phyloP scores from a whole-genome alignment of 2,329 filamentous ascomycete genomes.

The Penicillium thymicola region DNA sequence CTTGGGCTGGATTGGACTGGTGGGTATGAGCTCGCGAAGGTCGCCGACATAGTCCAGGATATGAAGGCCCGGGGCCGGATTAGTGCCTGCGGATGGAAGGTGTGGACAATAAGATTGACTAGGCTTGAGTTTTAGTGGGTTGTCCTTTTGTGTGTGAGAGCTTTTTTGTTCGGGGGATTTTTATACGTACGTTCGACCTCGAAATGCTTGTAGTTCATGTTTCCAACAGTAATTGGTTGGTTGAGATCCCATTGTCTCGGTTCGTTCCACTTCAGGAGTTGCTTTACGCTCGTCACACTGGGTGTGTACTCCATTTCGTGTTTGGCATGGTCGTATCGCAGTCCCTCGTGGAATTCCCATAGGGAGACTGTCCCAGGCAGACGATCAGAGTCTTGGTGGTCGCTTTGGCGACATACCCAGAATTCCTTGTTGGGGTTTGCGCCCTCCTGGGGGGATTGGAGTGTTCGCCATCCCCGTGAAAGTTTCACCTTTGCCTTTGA shows the following conservation, averaged over 20 bases:
- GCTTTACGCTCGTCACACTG: slow-evolving; percentile 31
- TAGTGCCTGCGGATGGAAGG: slow-evolving; percentile 31
- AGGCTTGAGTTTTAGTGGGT: not conserved
- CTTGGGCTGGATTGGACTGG: no score
- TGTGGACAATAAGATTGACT: slow-evolving; percentile 39
- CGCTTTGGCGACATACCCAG: slow-evolving; percentile 43
- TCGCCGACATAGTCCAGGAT: slow-evolving; percentile 31
- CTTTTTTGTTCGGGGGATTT: not conserved
- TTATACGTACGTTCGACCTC: slow-evolving; percentile 1
- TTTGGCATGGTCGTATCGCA: slow-evolving; percentile 39
- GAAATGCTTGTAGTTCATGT: slow-evolving; percentile 17
- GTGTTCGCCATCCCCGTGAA: slow-evolving; percentile 17
- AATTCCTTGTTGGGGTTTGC: slow-evolving; percentile 25
- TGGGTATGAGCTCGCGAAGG: slow-evolving; percentile 18
- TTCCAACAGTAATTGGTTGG: slow-evolving; percentile 6
- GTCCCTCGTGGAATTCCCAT: slow-evolving; percentile 37
- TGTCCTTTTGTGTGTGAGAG: not conserved
- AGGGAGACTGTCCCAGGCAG: slow-evolving; percentile 36
- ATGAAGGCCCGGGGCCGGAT: slow-evolving; percentile 36
- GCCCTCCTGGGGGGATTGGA: not conserved
- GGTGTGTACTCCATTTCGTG: slow-evolving; percentile 44
- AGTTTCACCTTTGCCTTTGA: slow-evolving; percentile 32
- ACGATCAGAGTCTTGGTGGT: slow-evolving; percentile 29
- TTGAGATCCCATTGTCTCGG: slow-evolving; percentile 14
- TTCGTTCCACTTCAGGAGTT: slow-evolving; percentile 29